Percentiles rank a stretch among this genome's conserved stretches.
phyloP scores from a whole-genome alignment of 352 stramenopile genomes.

The Globisporangium viniferum region DNA sequence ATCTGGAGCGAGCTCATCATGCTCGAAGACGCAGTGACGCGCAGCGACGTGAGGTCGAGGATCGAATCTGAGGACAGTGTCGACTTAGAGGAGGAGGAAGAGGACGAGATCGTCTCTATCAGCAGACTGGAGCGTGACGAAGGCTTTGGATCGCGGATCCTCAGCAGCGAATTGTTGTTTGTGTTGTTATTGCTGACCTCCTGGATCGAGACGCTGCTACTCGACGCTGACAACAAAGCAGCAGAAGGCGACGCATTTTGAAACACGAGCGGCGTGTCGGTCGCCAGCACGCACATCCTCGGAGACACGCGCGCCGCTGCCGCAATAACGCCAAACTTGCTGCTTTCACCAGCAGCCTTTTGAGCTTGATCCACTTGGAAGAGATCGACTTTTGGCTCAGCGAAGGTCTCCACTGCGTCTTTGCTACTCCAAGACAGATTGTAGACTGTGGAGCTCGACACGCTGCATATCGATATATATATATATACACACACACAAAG shows the following conservation, averaged over 20 bases:
- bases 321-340: constrained; percentile 5
- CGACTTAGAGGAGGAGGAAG: not conserved
- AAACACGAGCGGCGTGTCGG: constrained; percentile 17
- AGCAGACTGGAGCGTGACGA: not conserved
- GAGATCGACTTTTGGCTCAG: not conserved
- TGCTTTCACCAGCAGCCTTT: not conserved
- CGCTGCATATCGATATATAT: not conserved
- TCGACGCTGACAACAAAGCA: not conserved
- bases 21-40: constrained; percentile 25
- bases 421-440: constrained; percentile 28
- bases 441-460: constrained; percentile 18
- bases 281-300: constrained; percentile 16
- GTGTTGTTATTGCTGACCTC: not conserved
- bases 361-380: not conserved
- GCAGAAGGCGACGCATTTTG: not conserved
- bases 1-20: constrained; percentile 36
- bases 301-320: constrained; percentile 5
- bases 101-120: constrained; percentile 5
- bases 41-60: constrained; percentile 39
- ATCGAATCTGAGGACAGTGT: constrained; percentile 13
- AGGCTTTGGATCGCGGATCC: not conserved
- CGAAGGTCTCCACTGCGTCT: constrained; percentile 12
- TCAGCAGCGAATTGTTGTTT: not conserved
- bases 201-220: not conserved
- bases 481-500: not conserved